phyloP scores from a whole-genome alignment of 306 rosid genomes.

The Prunus padus region DNA sequence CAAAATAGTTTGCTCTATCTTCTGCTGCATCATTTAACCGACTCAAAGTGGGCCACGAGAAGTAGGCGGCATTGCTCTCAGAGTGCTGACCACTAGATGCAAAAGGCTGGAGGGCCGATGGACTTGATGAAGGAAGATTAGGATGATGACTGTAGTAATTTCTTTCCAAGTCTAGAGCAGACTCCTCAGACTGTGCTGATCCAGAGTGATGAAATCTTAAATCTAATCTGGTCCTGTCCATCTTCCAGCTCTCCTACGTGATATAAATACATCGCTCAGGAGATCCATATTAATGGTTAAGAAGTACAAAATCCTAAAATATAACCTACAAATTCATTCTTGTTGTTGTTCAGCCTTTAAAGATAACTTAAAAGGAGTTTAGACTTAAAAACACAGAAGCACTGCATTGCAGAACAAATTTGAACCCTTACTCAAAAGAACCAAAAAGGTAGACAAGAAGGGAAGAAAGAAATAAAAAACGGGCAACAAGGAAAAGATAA shows the following conservation, averaged over 20 bases:
- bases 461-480: neutral
- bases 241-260: conserved; percentile 67
- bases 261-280: conserved; percentile 23
- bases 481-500: neutral
- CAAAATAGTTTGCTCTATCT: conserved; percentile 87
- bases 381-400: neutral
- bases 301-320: conserved; percentile 12
- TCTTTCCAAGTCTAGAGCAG: conserved; percentile 79
- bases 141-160: conserved; percentile 56
- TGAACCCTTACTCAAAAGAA: neutral
- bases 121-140: conserved; percentile 64
- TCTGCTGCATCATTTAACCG: conserved; percentile 85
- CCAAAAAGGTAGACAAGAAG: neutral
- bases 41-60: conserved; percentile 96
- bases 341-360: conserved; percentile 25
- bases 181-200: conserved; percentile 85
- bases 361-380: neutral
- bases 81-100: conserved; percentile 80
- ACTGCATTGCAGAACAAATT: neutral
- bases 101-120: conserved; percentile 72
- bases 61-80: conserved; percentile 90
- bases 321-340: conserved; percentile 17
- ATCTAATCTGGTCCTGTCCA: conserved; percentile 63
- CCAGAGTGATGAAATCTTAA: conserved; percentile 69
- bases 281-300: conserved; percentile 5